Evolutionary conservation across 1,284 basidiomycete genomes (phyloP), one percentile per base, ranked within the genome.

Genomic region (Flammula alnicola): DNA sequence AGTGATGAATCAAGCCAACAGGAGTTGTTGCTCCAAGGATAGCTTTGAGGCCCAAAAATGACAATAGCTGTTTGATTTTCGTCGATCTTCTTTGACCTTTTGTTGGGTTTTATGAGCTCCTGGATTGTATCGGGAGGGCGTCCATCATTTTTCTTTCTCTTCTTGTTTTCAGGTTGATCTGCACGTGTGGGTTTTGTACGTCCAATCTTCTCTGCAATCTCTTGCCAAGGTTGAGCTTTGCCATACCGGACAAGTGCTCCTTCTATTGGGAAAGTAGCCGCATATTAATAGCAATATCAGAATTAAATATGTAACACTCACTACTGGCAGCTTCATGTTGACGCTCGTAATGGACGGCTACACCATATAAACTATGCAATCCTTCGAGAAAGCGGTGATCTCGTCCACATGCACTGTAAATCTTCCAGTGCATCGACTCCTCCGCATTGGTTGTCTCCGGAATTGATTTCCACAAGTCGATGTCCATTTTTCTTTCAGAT

Each of bases 301-400:
- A 8, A 29, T 10, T 39, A 4, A 37, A 22, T 5, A 38, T 36
- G 5, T 26, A 17, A 31, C 8, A 49, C 52, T 25, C 25, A 58
- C 55, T 32, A 6, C 10, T 6, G 9, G 12, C 32, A 3, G 36
- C 54, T 20, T 47, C 30, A 49, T 38, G 36, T 11, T 44, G 22
- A 4, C 31, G 36, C 31, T 56, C 23, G 50, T 49, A 64, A 37
- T 60, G 52, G 2, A 43, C 20, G 1, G 57, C 58, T 38, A 66
- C 48, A 4, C 11, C 29, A 22, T 33, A 37, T 2, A 67, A 46
- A 3, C 36, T 41, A 17, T 54, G 37, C 9, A 68, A n/a, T 1
- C 64, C 64, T 8, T 56, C 40, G 3, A 66, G 43, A 12, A 68
- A 47, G 1, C 16, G 23, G 41, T 63, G 60, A 22, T 61, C n/a